Conservation (phyloP, 495 filamentous ascomycete genomes). For the Venustampulla echinocandica region DNA sequence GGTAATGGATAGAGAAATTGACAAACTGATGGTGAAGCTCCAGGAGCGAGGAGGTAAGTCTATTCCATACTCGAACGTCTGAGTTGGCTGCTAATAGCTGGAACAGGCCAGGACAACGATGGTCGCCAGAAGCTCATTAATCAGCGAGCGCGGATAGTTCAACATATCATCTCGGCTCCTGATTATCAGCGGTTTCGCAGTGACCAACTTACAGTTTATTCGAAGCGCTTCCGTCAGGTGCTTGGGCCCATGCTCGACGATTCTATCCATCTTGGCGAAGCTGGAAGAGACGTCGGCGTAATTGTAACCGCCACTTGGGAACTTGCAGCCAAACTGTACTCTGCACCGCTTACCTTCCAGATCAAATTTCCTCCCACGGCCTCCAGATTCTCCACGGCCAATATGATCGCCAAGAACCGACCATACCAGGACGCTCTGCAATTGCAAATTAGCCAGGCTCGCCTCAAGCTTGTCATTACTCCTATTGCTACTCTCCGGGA, state of each 20-base stretch:
- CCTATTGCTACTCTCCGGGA: slow-evolving; percentile 27
- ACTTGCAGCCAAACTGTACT: slow-evolving; percentile 24
- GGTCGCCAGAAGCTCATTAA: slow-evolving; percentile 26
- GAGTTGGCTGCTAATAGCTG: too few species aligned
- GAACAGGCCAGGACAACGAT: slow-evolving; percentile 14
- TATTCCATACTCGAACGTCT: slow-evolving; percentile 2
- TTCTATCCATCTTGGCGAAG: slow-evolving; percentile 4
- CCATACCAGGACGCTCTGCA: slow-evolving; percentile 9
- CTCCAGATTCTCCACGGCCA: slow-evolving; percentile 21
- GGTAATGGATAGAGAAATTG: slow-evolving; percentile 4
- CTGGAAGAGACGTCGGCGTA: slow-evolving; percentile 24
- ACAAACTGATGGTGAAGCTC: slow-evolving; percentile 17
- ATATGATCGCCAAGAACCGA: slow-evolving; percentile 21
- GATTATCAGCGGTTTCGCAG: slow-evolving; percentile 18
- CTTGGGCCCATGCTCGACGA: slow-evolving; percentile 22
- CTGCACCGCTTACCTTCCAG: slow-evolving; percentile 23
- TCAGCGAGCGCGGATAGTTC: slow-evolving; percentile 14
- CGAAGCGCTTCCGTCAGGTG: slow-evolving; percentile 22
- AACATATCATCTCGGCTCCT: slow-evolving; percentile 8
- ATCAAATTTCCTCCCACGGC: slow-evolving; percentile 26
- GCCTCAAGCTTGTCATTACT: slow-evolving; percentile 29
- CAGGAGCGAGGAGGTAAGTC: slow-evolving; percentile 12
- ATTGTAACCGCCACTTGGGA: slow-evolving; percentile 25
- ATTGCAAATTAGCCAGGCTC: slow-evolving; percentile 23
- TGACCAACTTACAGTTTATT: slow-evolving; percentile 17